Base-by-base conservation (phyloP, 306 rosid species). In the Dryas octopetala region DNA sequence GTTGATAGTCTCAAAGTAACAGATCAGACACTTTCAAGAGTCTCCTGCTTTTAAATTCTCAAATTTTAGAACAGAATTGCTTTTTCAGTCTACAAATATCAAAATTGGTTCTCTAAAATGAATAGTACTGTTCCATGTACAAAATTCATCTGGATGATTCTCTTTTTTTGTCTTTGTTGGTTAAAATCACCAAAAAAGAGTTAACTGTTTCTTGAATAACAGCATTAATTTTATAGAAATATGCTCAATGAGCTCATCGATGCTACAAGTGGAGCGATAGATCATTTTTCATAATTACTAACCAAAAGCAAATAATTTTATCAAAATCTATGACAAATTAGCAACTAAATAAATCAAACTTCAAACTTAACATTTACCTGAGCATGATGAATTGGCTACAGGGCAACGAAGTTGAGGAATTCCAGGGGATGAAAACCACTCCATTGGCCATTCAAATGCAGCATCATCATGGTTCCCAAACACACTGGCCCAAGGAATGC, bases 381-480 rank as follows among this genome's bases (percentile, higher is more conserved):
- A 81, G 80, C 43, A 19, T 5, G 90, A 77, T 5, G 79, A 66
- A 70, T n/a, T 46, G 41, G 74, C 28, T 15, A 55, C 65, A 59
- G 88, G 85, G 71, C 98, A 90, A 65, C 4, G 73, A 73, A 79
- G 64, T 51, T 46, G 78, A 79, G 98, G 96, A 68, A 93, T 88
- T 66, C 97, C 96, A 43, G 86, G 82, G 1, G 86, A 6, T 26
- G 88, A 89, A 78, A 93, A 91, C 98, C 98, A 91, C 74, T 93
- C 85, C 13, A 86, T 26, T 32, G 97, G 97, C 97, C 98, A 93
- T 28, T 79, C 80, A 80, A 94, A 94, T 4, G 88, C 53, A 4
- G 96, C 96, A 81, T 94, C 98, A 62, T 91, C 97, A 59, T 91
- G 98, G 76, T 94, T 91, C 71, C 97, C 96, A 32, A 88, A 94